These are phyloP conservation scores for Forsythia suspensa DNA, from an alignment of 257 asterid species.

Conservation along the genomic window DNA sequence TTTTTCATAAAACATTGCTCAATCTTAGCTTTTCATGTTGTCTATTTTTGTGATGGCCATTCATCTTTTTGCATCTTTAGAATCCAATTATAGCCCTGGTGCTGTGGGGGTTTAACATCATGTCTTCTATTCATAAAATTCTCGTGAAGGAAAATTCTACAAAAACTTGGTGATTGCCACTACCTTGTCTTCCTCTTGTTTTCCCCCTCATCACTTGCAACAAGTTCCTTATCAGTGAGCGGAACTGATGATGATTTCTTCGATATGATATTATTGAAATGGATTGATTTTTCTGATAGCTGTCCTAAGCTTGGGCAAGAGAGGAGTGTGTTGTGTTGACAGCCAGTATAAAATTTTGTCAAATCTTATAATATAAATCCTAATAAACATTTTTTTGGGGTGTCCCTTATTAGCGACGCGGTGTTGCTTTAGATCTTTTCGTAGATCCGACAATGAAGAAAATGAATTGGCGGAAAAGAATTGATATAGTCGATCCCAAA, in stretches of 20 bases:
- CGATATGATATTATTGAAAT: background rate
- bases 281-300: background rate
- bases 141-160: constrained; percentile 17
- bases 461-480: background rate
- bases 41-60: constrained; percentile 8
- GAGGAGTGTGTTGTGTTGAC: background rate
- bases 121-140: constrained; percentile 10
- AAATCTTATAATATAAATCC: background rate
- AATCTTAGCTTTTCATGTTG: constrained; percentile 18
- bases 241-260: background rate
- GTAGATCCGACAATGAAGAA: background rate
- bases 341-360: background rate
- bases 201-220: constrained; percentile 19
- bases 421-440: background rate
- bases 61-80: constrained; percentile 19
- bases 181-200: constrained; percentile 9
- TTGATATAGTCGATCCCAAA: background rate
- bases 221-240: constrained; percentile 6
- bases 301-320: background rate
- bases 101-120: constrained; percentile 22
- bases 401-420: background rate
- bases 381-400: background rate
- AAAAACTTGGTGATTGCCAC: constrained; percentile 13
- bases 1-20: constrained; percentile 21
- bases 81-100: constrained; percentile 4